Base-by-base conservation (phyloP, 2,329 filamentous ascomycete species). In the Botrytis fabae region DNA sequence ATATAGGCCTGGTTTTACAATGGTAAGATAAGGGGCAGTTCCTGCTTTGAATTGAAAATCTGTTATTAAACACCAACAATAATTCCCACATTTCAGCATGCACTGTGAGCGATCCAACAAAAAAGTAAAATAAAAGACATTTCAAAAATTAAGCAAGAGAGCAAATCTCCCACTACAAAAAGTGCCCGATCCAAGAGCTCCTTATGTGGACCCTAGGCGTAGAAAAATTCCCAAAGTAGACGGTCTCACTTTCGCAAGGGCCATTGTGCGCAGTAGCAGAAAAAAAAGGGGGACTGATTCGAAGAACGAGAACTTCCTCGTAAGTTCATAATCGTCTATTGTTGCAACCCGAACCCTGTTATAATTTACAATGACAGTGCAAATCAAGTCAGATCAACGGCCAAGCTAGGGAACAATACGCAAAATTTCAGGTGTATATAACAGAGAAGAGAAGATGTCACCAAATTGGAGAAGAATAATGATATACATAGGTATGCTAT, bases 401-500 rank as follows among this genome's bases (percentile, higher is more conserved):
- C 40, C 61, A n/a, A 44, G n/a, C 8, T 20, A 4, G 7, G 18
- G 4, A 54, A 32, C 46, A 54, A 54, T 20, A 66, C 20, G 4
- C 22, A 54, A 40, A 8, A 40, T 20, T 40, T n/a, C 25, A 18
- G 2, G 20, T 20, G 35, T 22, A 16, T 40, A 61, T 40, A n/a
- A 57, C 14, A 22, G 51, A n/a, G 62, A 14, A 40, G 35, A 57
- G 48, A 9, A 69, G 14, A 16, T 14, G 25, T 32, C 65, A 32
- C 48, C 40, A 59, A 42, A 69, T 16, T 69, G 16, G 48, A 57
- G 48, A 42, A 57, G 25, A 42, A 40, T 28, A 66, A 57, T 57
- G 54, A 59, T 69, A 44, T 32, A 69, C 51, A 54, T 54, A 54
- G 48, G 54, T 57, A 12, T n/a, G 64, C 65, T 57, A 48, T 25